Evolutionary conservation across 345 rosid species (phyloP).

Genomic region (Lepidium didymum): DNA sequence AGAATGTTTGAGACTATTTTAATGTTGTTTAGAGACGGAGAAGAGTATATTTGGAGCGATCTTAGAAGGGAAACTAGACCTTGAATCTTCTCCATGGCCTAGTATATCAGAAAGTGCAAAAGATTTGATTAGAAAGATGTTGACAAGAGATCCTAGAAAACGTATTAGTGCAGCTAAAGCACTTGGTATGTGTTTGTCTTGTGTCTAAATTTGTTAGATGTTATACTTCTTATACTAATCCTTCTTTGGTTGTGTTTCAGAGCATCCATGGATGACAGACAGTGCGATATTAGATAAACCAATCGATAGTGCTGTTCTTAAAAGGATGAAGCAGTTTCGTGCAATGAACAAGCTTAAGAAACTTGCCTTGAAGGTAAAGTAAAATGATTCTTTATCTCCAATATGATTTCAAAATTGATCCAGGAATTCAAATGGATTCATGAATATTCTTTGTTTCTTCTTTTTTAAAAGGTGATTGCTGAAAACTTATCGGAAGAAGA

Average conservation of each 20-base stretch:
- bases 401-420: not conserved
- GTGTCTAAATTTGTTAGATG: not conserved
- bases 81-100: slow-evolving; percentile 70
- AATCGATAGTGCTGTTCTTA: slow-evolving; percentile 68
- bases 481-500: slow-evolving; percentile 79
- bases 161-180: slow-evolving; percentile 70
- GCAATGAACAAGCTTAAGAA: slow-evolving; percentile 90
- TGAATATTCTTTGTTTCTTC: not conserved
- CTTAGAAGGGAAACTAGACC: slow-evolving; percentile 49
- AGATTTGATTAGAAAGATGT: slow-evolving; percentile 67
- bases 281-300: slow-evolving; percentile 60
- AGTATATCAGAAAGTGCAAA: slow-evolving; percentile 65
- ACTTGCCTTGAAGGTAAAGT: slow-evolving; percentile 74
- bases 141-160: slow-evolving; percentile 56
- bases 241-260: slow-evolving; percentile 23
- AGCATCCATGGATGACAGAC: slow-evolving; percentile 80
- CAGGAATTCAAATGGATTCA: not conserved
- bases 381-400: not conserved
- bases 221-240: not conserved
- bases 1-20: not conserved
- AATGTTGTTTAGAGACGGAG: slow-evolving; percentile 53
- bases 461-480: slow-evolving; percentile 58
- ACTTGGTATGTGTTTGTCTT: slow-evolving; percentile 45
- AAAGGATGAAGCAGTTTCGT: slow-evolving; percentile 82
- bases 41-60: slow-evolving; percentile 53